phyloP scores from a whole-genome alignment of 1,284 basidiomycete species.

The Hypsizygus ulmarius region DNA sequence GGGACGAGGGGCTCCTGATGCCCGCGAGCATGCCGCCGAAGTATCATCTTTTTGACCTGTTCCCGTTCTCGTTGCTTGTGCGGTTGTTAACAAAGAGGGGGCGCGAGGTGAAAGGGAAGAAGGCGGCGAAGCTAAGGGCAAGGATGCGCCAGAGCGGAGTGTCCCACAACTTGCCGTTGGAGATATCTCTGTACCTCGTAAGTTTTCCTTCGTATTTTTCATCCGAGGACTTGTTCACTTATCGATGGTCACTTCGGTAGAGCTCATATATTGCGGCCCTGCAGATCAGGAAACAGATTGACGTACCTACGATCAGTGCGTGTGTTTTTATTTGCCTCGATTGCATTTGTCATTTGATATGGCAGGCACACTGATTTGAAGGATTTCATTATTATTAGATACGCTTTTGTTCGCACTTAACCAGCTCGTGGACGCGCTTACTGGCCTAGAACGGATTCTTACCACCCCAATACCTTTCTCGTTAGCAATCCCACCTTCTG shows the following conservation, averaged over 20 bases:
- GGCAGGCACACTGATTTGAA: not conserved
- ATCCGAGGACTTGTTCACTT: not conserved
- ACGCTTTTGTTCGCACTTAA: slow-evolving; percentile 50
- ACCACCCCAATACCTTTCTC: slow-evolving; percentile 82
- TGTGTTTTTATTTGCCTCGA: slow-evolving; percentile 8
- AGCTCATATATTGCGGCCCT: slow-evolving; percentile 65
- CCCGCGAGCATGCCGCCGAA: slow-evolving; percentile 63
- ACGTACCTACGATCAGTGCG: slow-evolving; percentile 66
- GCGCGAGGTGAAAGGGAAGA: slow-evolving; percentile 54
- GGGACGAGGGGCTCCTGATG: slow-evolving; percentile 47
- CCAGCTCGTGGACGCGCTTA: slow-evolving; percentile 64
- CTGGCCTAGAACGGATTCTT: slow-evolving; percentile 71
- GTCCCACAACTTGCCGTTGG: slow-evolving; percentile 70
- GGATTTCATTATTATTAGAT: slow-evolving; percentile 38
- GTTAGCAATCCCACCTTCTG: slow-evolving; percentile 33
- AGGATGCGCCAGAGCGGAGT: slow-evolving; percentile 43
- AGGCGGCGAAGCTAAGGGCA: slow-evolving; percentile 52
- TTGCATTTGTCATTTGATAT: not conserved
- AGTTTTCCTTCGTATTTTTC: slow-evolving; percentile 22
- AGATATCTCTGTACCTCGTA: slow-evolving; percentile 72
- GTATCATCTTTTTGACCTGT: slow-evolving; percentile 63
- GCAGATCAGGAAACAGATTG: slow-evolving; percentile 56
- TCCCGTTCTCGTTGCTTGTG: slow-evolving; percentile 66
- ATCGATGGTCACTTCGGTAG: slow-evolving; percentile 29
- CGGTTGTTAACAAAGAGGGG: slow-evolving; percentile 43